phyloP scores from a whole-genome alignment of 2,329 filamentous ascomycete species.

The Amphichorda felina region DNA sequence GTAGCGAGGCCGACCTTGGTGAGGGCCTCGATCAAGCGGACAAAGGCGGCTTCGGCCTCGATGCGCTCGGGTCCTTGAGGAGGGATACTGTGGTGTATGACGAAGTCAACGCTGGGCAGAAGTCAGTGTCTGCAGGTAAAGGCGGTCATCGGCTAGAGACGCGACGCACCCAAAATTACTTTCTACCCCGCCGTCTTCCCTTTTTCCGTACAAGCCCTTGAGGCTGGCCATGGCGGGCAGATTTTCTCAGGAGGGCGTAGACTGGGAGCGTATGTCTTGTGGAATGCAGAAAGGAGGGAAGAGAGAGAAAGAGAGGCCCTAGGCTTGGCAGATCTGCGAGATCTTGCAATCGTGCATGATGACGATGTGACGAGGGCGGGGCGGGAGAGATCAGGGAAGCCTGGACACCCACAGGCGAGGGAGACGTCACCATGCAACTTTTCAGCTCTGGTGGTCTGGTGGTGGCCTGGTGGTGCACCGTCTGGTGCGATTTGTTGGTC shows the following conservation, averaged over 20 bases:
- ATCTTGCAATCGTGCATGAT: no score
- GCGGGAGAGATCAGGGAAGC: no score
- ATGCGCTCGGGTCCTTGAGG: constrained; percentile 54
- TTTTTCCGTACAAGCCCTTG: constrained; percentile 15
- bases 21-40: constrained; percentile 64
- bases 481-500: no score
- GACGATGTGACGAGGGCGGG: no score
- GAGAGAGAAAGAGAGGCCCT: no score
- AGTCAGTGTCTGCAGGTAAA: constrained; percentile 2
- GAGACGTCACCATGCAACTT: no score
- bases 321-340: no score
- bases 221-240: constrained; percentile 18
- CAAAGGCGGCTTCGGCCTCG: constrained; percentile 64
- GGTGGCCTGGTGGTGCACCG: no score
- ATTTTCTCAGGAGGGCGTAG: background rate
- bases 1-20: constrained; percentile 71
- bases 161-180: constrained; percentile 29
- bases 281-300: no score
- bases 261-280: background rate
- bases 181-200: constrained; percentile 12
- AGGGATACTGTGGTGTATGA: constrained; percentile 67
- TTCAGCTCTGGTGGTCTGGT: no score
- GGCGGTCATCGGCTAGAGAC: background rate
- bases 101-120: constrained; percentile 66
- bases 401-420: no score